Conservation (phyloP, 2,329 filamentous ascomycete genomes). For the Colletotrichum musicola region DNA sequence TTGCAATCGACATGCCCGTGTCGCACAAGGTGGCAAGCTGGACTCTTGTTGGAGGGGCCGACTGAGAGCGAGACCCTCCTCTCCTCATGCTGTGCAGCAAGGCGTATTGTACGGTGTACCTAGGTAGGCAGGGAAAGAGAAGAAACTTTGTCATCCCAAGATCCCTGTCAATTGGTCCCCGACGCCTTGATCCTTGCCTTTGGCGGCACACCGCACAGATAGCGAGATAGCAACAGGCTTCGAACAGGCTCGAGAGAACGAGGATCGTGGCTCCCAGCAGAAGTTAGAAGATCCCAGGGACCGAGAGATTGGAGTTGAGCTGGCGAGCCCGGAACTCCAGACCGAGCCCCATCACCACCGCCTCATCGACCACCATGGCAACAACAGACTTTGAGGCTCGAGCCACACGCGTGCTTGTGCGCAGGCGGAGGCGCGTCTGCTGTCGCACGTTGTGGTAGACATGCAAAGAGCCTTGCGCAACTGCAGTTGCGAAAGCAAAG, state of each 20-base stretch:
- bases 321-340: neutral
- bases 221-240: neutral
- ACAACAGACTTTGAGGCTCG: neutral
- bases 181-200: neutral
- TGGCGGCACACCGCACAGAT: neutral
- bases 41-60: neutral
- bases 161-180: neutral
- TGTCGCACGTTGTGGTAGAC: slow-evolving; percentile 3
- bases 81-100: too few species aligned
- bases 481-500: neutral
- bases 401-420: neutral
- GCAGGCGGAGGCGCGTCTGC: neutral
- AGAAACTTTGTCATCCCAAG: slow-evolving; percentile 12
- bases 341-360: neutral
- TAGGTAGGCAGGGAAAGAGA: neutral
- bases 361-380: neutral
- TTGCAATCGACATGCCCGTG: slow-evolving; percentile 9
- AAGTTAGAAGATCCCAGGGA: neutral
- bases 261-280: neutral
- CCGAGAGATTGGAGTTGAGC: neutral
- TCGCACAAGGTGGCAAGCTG: slow-evolving; percentile 24
- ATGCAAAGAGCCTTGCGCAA: slow-evolving; percentile 11
- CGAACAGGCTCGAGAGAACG: neutral
- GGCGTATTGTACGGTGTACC: too few species aligned
- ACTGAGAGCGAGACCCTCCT: neutral